A percentile compares a stretch with the other conserved stretches of the same genome.
phyloP scores from a whole-genome alignment of 2,329 filamentous ascomycete genomes.

The Colletotrichum tanaceti region DNA sequence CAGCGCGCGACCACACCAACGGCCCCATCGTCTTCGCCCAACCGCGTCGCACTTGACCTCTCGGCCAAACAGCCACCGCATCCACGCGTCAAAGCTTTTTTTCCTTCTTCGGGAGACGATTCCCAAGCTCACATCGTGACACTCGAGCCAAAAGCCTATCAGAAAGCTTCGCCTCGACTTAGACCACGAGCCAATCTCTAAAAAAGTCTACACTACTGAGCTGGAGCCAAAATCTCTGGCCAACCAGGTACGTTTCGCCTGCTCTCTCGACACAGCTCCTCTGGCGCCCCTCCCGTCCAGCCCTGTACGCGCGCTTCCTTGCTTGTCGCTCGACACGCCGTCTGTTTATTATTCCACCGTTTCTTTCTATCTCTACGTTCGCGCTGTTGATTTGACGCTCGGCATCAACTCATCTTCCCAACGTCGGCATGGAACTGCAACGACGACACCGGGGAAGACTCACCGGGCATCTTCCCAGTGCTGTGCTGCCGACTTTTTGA shows the following conservation, averaged over 20 bases:
- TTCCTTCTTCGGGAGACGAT: constrained; percentile 28
- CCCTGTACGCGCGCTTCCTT: constrained; percentile 40
- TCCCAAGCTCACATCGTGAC: constrained; percentile 38
- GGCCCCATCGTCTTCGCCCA: constrained; percentile 34
- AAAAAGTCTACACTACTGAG: constrained; percentile 8
- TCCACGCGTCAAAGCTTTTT: constrained; percentile 37
- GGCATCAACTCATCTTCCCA: neutral
- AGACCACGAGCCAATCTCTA: constrained; percentile 29
- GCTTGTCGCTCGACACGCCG: constrained; percentile 22
- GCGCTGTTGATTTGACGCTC: constrained; percentile 1
- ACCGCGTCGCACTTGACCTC: constrained; percentile 39
- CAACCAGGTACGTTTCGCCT: constrained; percentile 40
- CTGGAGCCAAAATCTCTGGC: constrained; percentile 29
- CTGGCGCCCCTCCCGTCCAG: constrained; percentile 38
- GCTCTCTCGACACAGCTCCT: constrained; percentile 31
- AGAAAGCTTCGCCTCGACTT: constrained; percentile 39
- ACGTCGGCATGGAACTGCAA: neutral
- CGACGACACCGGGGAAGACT: neutral
- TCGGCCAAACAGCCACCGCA: constrained; percentile 23
- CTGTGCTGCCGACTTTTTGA: neutral
- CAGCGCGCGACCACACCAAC: constrained; percentile 43
- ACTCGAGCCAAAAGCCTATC: constrained; percentile 41
- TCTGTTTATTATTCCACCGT: constrained; percentile 8
- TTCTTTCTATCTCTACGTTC: neutral
- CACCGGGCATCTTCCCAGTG: neutral